Evolutionary conservation across 129 eudicot species (phyloP).

Genomic region (Lonicera japonica): DNA sequence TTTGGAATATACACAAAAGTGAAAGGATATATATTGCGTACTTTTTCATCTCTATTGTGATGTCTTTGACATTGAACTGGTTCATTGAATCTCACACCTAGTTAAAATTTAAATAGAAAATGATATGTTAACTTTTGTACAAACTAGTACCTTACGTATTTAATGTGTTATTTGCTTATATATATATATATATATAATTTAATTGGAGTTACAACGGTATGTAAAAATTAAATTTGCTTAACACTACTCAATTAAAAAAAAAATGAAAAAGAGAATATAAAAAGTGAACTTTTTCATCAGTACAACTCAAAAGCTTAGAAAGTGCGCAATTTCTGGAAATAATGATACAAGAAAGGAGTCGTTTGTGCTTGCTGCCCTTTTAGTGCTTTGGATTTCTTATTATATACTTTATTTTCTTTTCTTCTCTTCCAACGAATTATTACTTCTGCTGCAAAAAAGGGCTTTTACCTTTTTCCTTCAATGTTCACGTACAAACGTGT

Average conservation of each 20-base stretch:
- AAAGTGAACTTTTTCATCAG: constrained; percentile 1
- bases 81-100: neutral
- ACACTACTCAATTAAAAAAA: too few relatives aligned
- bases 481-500: constrained; percentile 26
- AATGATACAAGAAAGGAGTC: neutral
- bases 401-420: too few relatives aligned
- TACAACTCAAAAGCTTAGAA: constrained; percentile 6
- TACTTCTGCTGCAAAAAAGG: neutral
- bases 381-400: neutral
- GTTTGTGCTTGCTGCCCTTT: neutral
- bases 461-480: constrained; percentile 6
- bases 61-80: neutral
- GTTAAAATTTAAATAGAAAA: too few relatives aligned
- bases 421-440: neutral
- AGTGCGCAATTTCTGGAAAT: constrained; percentile 26
- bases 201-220: too few relatives aligned
- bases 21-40: neutral
- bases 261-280: too few relatives aligned
- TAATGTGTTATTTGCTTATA: too few relatives aligned
- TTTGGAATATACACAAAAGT: constrained; percentile 3
- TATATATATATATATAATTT: too few relatives aligned
- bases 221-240: too few relatives aligned
- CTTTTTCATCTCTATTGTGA: neutral
- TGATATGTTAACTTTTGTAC: too few relatives aligned
- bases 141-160: too few relatives aligned